Conservation (phyloP, 1,284 basidiomycete genomes). For the Heterobasidion parviporum region DNA sequence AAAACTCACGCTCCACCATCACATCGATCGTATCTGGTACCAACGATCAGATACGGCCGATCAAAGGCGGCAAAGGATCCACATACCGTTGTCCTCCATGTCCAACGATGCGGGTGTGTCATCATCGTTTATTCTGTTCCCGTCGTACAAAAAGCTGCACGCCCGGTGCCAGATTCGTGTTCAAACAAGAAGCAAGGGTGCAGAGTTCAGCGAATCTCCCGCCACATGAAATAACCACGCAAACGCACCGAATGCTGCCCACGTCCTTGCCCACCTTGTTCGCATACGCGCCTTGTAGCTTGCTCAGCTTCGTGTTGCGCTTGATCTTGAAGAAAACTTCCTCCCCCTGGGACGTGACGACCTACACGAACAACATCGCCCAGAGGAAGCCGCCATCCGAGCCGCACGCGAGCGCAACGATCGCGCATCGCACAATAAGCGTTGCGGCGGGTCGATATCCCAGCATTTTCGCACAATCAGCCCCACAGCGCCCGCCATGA, state of each 20-base stretch:
- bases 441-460: neutral
- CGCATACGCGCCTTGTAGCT: conserved; percentile 91
- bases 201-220: neutral
- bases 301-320: conserved; percentile 87
- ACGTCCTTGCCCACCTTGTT: conserved; percentile 91
- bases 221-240: neutral
- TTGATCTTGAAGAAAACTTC: conserved; percentile 99
- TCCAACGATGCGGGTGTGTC: conserved; percentile 79
- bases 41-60: neutral
- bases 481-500: neutral
- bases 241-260: conserved; percentile 70
- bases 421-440: no score
- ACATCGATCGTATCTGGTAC: conserved; percentile 80
- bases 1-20: conserved; percentile 80
- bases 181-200: neutral
- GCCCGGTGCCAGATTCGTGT: neutral
- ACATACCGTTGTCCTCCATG: conserved; percentile 78
- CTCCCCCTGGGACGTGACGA: conserved; percentile 71
- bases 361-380: conserved; percentile 32
- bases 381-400: no score
- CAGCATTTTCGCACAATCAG: neutral
- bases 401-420: neutral
- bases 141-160: conserved; percentile 81
- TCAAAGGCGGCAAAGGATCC: neutral
- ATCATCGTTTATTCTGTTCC: conserved; percentile 72